phyloP scores from a whole-genome alignment of 2,329 filamentous ascomycete species.

The Fusarium buxicola region DNA sequence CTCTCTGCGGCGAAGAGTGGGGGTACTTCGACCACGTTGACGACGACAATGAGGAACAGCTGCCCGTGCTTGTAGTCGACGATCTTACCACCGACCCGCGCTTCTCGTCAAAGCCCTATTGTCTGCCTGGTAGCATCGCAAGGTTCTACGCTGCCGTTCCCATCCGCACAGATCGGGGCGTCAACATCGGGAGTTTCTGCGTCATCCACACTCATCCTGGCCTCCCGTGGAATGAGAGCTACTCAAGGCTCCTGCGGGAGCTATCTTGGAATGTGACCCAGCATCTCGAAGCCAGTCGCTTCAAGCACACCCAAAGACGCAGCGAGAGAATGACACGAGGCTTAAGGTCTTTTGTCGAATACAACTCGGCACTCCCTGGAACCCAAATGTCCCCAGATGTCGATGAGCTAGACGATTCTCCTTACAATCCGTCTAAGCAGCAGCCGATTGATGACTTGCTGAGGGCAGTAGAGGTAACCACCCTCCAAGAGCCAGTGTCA shows the following conservation, averaged over 20 bases:
- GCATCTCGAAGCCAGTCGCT: slow-evolving; percentile 50
- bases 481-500: background rate
- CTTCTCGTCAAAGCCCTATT: slow-evolving; percentile 44
- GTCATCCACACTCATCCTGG: slow-evolving; percentile 39
- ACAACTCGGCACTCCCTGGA: slow-evolving; percentile 39
- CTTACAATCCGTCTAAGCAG: background rate
- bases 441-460: slow-evolving; percentile 17
- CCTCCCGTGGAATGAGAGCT: slow-evolving; percentile 40
- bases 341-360: slow-evolving; percentile 52
- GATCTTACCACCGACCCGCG: slow-evolving; percentile 50
- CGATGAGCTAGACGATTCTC: background rate
- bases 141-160: slow-evolving; percentile 58
- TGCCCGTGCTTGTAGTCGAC: slow-evolving; percentile 51
- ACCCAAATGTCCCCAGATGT: slow-evolving; percentile 5
- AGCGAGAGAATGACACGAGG: slow-evolving; percentile 54
- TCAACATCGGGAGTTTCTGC: slow-evolving; percentile 57
- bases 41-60: background rate
- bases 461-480: background rate
- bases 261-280: slow-evolving; percentile 51
- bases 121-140: slow-evolving; percentile 35
- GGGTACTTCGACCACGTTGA: background rate
- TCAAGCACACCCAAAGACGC: slow-evolving; percentile 44
- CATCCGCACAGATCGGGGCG: slow-evolving; percentile 53
- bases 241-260: slow-evolving; percentile 43
- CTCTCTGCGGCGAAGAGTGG: slow-evolving; percentile 33